Evolutionary conservation across 129 eudicot species (phyloP).

Genomic region (Flaveria robusta): DNA sequence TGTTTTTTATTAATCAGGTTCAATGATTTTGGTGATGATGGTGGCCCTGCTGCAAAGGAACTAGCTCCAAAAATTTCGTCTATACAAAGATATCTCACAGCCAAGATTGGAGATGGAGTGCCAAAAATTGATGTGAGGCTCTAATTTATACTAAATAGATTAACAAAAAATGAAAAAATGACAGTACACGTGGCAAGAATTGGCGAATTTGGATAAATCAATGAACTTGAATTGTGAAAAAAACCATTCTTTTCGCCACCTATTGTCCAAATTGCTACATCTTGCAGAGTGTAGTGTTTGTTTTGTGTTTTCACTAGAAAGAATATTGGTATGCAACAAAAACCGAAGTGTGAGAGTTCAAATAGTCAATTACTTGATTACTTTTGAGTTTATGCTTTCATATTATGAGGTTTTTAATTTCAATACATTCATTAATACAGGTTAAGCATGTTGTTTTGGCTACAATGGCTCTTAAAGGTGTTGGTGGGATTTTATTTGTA

Average conservation of each 20-base stretch:
- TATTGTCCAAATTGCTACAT: slow-evolving; percentile 15
- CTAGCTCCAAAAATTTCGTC: slow-evolving; percentile 60
- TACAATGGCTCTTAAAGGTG: slow-evolving; percentile 59
- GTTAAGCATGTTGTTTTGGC: slow-evolving; percentile 60
- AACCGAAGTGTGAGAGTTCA: too few species aligned
- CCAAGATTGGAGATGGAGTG: slow-evolving; percentile 46
- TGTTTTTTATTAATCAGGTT: slow-evolving; percentile 47
- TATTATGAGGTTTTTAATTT: background rate
- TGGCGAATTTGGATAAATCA: background rate
- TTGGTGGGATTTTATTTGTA: slow-evolving; percentile 79
- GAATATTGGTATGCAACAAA: too few species aligned
- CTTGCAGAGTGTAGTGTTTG: background rate
- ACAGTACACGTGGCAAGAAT: background rate
- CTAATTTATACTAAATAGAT: background rate
- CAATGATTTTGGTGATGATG: slow-evolving; percentile 81
- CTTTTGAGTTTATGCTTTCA: background rate
- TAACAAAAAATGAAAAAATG: background rate
- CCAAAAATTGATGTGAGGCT: slow-evolving; percentile 58
- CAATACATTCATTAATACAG: slow-evolving; percentile 36
- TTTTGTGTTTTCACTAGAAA: background rate
- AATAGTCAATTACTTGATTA: background rate
- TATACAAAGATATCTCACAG: slow-evolving; percentile 41
- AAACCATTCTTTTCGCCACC: background rate
- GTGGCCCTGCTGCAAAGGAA: slow-evolving; percentile 83
- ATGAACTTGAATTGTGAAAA: background rate